Conservation (phyloP, 345 rosid species). For the Excoecaria cochinchinensis region DNA sequence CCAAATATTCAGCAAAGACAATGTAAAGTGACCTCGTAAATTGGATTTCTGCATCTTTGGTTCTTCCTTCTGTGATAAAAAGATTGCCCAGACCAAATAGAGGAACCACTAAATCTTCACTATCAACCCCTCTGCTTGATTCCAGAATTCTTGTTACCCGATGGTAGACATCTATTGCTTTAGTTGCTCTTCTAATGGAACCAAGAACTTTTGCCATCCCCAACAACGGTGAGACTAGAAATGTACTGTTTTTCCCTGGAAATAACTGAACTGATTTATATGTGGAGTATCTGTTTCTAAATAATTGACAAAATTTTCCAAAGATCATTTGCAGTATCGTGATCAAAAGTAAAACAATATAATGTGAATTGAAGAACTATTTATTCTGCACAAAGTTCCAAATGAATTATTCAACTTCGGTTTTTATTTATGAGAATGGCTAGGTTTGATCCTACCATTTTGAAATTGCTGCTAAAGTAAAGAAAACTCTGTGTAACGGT, state of each 20-base stretch:
- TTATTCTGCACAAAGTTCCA: neutral
- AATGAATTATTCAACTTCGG: neutral
- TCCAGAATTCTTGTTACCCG: slow-evolving; percentile 60
- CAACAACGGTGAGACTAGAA: slow-evolving; percentile 68
- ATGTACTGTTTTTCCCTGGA: slow-evolving; percentile 52
- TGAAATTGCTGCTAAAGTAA: neutral
- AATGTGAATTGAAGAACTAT: neutral
- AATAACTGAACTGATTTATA: slow-evolving; percentile 8
- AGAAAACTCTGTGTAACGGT: neutral
- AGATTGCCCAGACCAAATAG: slow-evolving; percentile 71
- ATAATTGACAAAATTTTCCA: neutral
- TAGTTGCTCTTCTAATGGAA: slow-evolving; percentile 52
- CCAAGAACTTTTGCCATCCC: slow-evolving; percentile 77
- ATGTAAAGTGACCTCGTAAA: slow-evolving; percentile 51
- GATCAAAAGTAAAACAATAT: neutral
- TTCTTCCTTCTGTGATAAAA: slow-evolving; percentile 68
- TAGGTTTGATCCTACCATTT: neutral
- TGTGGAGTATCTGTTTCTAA: neutral
- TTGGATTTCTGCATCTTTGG: slow-evolving; percentile 53
- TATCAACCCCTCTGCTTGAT: slow-evolving; percentile 57
- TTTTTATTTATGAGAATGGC: neutral
- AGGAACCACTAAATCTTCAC: slow-evolving; percentile 73
- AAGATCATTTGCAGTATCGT: neutral
- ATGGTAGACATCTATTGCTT: slow-evolving; percentile 55
- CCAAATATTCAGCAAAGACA: slow-evolving; percentile 8